Evolutionary conservation across 2,329 filamentous ascomycete species (phyloP).

Genomic region (Truncatella angustata): DNA sequence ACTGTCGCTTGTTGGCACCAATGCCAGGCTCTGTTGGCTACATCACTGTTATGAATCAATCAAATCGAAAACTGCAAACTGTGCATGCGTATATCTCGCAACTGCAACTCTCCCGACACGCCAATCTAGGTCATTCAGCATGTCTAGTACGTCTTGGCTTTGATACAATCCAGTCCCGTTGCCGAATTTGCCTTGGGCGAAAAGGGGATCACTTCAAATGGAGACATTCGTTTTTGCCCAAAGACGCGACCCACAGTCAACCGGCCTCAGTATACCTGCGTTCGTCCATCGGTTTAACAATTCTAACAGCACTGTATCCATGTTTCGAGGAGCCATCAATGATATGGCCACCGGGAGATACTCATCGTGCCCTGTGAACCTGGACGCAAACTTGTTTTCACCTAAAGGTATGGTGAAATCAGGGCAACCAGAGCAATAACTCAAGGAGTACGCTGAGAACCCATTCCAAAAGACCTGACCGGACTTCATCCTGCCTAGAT

Average conservation of each 20-base stretch:
- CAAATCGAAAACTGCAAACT: too few species aligned
- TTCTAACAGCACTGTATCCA: slow-evolving; percentile 11
- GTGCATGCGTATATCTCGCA: too few species aligned
- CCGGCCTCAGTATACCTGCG: neutral
- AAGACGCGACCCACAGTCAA: neutral
- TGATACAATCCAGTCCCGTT: too few species aligned
- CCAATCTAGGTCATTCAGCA: too few species aligned
- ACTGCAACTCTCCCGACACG: too few species aligned
- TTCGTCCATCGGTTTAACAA: slow-evolving; percentile 13
- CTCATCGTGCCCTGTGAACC: slow-evolving; percentile 12
- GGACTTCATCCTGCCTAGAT: slow-evolving; percentile 1
- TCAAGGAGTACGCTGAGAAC: slow-evolving; percentile 16
- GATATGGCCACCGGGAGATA: slow-evolving; percentile 17
- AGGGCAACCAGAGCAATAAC: slow-evolving; percentile 18
- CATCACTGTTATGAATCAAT: too few species aligned
- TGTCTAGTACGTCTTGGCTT: too few species aligned
- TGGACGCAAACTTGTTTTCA: slow-evolving; percentile 14
- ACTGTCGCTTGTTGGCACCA: too few species aligned
- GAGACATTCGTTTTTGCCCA: neutral
- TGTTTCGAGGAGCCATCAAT: slow-evolving; percentile 12
- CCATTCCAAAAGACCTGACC: slow-evolving; percentile 17
- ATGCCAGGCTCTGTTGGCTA: too few species aligned
- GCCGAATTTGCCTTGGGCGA: too few species aligned
- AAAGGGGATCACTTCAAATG: too few species aligned
- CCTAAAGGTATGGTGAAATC: slow-evolving; percentile 18